Evolutionary conservation across 495 filamentous ascomycete genomes (phyloP).

Genomic region (Lasiosphaeria ovina): DNA sequence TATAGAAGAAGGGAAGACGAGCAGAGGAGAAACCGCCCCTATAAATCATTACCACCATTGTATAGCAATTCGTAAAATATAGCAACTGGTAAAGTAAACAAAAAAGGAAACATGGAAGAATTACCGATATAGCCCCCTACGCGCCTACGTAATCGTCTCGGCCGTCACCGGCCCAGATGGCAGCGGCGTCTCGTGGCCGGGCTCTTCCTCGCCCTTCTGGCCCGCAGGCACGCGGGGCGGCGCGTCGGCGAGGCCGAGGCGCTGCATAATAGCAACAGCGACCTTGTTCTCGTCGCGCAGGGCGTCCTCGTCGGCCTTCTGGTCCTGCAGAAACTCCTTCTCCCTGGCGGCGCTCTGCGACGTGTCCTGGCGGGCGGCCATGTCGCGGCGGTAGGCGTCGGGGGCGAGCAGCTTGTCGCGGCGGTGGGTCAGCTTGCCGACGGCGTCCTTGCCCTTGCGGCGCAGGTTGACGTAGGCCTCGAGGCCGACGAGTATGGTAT

Average conservation of each 20-base stretch:
- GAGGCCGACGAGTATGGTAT: constrained; percentile 77
- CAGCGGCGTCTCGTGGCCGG: too few relatives aligned
- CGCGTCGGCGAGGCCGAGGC: constrained; percentile 26
- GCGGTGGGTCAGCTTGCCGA: constrained; percentile 33
- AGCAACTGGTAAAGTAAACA: too few relatives aligned
- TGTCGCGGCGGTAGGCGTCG: constrained; percentile 41
- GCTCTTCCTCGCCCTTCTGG: constrained; percentile 13
- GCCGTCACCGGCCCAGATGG: too few relatives aligned
- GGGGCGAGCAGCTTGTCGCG: constrained; percentile 42
- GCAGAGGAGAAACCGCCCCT: too few relatives aligned
- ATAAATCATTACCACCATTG: too few relatives aligned
- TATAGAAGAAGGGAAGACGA: too few relatives aligned
- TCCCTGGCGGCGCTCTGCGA: constrained; percentile 52
- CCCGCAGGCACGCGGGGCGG: constrained; percentile 21
- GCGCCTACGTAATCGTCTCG: too few relatives aligned
- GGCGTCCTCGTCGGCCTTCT: constrained; percentile 23
- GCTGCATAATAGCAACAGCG: constrained; percentile 34
- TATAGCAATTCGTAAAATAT: too few relatives aligned
- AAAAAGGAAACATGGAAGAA: too few relatives aligned
- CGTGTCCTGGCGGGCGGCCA: constrained; percentile 42
- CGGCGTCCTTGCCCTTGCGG: constrained; percentile 53
- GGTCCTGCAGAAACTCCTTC: constrained; percentile 34
- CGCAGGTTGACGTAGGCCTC: constrained; percentile 70
- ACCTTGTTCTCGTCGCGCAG: constrained; percentile 38
- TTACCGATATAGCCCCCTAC: too few relatives aligned